Conservation (phyloP, 495 filamentous ascomycete genomes). For the Bombardia bombarda region DNA sequence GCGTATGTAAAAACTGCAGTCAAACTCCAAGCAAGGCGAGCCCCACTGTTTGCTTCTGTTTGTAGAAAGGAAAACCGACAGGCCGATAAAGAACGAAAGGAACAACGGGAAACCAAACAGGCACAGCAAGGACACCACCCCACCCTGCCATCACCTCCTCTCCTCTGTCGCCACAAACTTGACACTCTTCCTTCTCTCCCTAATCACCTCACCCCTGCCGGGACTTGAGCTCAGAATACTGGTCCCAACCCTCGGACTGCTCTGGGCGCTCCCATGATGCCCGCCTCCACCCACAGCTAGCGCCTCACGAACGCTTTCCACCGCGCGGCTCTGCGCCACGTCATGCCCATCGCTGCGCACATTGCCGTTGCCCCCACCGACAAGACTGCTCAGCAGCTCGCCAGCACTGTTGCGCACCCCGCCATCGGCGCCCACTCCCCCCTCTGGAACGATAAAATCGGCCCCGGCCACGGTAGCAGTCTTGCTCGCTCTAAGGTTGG, state of each 20-base stretch:
- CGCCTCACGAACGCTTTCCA: conserved; percentile 43
- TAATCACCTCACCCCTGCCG: conserved; percentile 22
- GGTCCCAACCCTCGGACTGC: neutral
- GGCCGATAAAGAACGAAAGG: no score
- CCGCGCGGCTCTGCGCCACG: conserved; percentile 44
- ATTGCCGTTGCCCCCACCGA: neutral
- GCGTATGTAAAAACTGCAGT: no score
- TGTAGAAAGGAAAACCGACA: no score
- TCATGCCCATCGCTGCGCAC: conserved; percentile 29
- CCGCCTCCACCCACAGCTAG: conserved; percentile 9
- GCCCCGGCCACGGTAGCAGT: conserved; percentile 1
- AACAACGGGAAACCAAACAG: neutral
- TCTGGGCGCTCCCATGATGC: neutral
- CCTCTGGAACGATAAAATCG: neutral
- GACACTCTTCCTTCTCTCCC: conserved; percentile 48
- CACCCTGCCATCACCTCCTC: neutral
- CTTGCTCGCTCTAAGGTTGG: conserved; percentile 20
- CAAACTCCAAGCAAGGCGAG: no score
- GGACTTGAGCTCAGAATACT: conserved; percentile 40
- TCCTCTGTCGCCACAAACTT: conserved; percentile 35
- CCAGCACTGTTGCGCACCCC: conserved; percentile 5
- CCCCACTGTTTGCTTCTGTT: no score
- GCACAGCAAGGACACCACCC: neutral
- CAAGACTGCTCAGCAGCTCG: no score
- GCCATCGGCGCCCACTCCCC: conserved; percentile 5